Percentiles rank a stretch among this genome's conserved stretches.
Conservation (phyloP, 495 filamentous ascomycete species). For the Xylaria castorea region DNA sequence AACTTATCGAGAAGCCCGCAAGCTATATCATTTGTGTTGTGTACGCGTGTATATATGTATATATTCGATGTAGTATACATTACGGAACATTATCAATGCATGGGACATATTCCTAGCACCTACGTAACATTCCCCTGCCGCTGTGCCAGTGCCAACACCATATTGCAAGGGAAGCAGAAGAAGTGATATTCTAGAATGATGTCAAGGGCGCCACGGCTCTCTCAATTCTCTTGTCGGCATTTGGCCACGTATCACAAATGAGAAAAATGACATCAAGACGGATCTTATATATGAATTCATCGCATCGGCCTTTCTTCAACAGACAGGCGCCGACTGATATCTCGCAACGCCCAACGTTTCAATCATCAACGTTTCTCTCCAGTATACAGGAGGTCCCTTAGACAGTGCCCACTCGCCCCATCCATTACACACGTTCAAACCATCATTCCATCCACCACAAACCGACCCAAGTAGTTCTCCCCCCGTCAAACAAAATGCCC, state of each 20-base stretch:
- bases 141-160: too few species aligned
- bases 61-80: background rate
- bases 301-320: background rate
- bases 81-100: background rate
- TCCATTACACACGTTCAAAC: slow-evolving; percentile 7
- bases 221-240: background rate
- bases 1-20: background rate
- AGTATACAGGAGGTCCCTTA: background rate
- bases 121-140: too few species aligned
- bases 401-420: background rate
- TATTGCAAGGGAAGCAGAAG: background rate
- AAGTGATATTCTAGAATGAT: background rate
- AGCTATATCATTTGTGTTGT: background rate
- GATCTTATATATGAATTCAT: background rate
- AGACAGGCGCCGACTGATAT: background rate
- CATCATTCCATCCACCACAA: slow-evolving; percentile 1
- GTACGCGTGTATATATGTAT: background rate
- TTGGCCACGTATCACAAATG: background rate
- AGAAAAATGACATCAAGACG: background rate
- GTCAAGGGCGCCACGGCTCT: background rate
- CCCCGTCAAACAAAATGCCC: background rate
- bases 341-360: background rate
- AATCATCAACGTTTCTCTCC: background rate
- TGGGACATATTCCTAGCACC: too few species aligned
- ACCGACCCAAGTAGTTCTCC: background rate